These are phyloP conservation scores for Rutstroemia sp. DNA, from an alignment of 2,329 filamentous ascomycete species.

Conservation along the genomic window DNA sequence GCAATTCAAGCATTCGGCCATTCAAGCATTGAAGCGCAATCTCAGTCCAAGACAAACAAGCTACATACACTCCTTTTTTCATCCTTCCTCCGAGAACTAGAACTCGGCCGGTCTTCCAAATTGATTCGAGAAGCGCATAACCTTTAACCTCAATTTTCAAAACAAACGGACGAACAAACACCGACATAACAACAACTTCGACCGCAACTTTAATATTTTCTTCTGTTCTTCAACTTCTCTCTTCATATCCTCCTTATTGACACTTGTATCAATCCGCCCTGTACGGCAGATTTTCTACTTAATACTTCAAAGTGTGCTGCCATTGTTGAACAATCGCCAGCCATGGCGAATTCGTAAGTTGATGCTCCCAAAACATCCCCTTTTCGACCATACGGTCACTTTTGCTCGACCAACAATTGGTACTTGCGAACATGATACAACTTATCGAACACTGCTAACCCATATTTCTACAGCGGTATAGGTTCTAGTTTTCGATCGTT, in stretches of 20 bases:
- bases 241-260: no score
- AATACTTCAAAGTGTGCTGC: neutral
- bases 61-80: no score
- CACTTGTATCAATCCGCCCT: neutral
- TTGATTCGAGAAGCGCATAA: no score
- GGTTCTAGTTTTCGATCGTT: constrained; percentile 75
- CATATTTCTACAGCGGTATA: constrained; percentile 35
- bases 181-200: constrained; percentile 43
- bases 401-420: neutral
- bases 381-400: neutral
- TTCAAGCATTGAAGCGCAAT: no score
- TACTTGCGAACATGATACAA: neutral
- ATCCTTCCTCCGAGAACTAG: no score
- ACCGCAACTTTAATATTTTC: constrained; percentile 36
- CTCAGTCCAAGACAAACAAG: no score
- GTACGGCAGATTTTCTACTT: neutral
- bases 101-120: no score
- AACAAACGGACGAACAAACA: no score
- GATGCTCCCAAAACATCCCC: neutral
- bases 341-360: constrained; percentile 8
- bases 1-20: no score
- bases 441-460: neutral
- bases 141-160: no score
- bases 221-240: no score
- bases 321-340: constrained; percentile 1